phyloP scores from a whole-genome alignment of 371 early-diverging fungal species.

The Rhizopus arrhizus region DNA sequence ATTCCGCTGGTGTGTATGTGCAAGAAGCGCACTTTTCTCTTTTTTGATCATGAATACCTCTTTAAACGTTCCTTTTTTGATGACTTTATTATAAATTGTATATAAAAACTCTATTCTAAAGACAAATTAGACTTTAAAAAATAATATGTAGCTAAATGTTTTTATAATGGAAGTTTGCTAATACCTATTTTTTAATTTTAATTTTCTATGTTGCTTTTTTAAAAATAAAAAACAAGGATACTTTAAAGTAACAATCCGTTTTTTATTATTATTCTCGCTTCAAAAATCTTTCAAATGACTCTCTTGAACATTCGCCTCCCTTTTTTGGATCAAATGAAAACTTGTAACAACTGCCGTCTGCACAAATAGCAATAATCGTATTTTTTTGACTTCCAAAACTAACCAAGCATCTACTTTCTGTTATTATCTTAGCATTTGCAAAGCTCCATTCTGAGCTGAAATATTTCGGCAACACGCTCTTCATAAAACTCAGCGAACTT shows the following conservation, averaged over 20 bases:
- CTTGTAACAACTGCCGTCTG: slow-evolving; percentile 85
- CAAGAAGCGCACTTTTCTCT: too few relatives aligned
- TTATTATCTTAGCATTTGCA: slow-evolving; percentile 82
- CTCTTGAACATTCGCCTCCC: slow-evolving; percentile 78
- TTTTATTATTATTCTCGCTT: slow-evolving; percentile 18
- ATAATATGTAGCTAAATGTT: too few relatives aligned
- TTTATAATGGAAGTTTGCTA: too few relatives aligned
- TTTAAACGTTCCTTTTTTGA: too few relatives aligned
- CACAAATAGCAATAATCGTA: slow-evolving; percentile 77
- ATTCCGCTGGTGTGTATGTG: not conserved
- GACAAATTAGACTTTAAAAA: too few relatives aligned
- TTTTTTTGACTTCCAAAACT: slow-evolving; percentile 79
- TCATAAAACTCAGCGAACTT: slow-evolving; percentile 80
- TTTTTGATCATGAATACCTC: too few relatives aligned
- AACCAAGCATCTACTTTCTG: slow-evolving; percentile 78
- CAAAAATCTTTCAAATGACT: slow-evolving; percentile 66
- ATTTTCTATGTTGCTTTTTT: not conserved
- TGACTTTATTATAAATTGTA: not conserved
- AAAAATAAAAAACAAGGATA: not conserved
- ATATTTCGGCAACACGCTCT: slow-evolving; percentile 89
- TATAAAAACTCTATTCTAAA: not conserved
- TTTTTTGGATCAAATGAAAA: slow-evolving; percentile 80
- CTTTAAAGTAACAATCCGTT: not conserved
- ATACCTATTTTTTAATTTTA: too few relatives aligned
- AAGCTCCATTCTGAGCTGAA: slow-evolving; percentile 94